Evolutionary conservation across 768 basidiomycete genomes (phyloP).

Genomic region (Boletus pseudopeckii): DNA sequence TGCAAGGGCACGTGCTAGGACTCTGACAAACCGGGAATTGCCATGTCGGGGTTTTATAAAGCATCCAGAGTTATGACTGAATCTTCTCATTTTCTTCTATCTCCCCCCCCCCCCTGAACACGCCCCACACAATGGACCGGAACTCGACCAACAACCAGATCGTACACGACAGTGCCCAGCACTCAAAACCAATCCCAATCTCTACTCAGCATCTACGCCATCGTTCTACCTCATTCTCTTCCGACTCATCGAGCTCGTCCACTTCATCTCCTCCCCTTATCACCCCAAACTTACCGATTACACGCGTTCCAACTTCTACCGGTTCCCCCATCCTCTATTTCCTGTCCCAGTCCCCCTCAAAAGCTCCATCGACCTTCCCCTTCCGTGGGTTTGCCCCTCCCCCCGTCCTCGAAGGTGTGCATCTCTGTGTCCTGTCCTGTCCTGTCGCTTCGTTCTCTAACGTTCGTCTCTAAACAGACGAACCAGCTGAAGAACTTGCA

Average conservation of each 20-base stretch:
- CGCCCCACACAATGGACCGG: constrained; percentile 14
- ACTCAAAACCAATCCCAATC: constrained; percentile 67
- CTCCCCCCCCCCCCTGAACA: constrained; percentile 4
- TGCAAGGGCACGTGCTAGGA: constrained; percentile 18
- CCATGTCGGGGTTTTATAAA: constrained; percentile 30
- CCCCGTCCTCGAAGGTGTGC: constrained; percentile 62
- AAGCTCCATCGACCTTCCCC: constrained; percentile 53
- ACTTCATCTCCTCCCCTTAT: constrained; percentile 50
- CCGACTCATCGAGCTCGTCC: constrained; percentile 52
- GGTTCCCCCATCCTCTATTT: constrained; percentile 73
- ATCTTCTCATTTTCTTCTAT: neutral
- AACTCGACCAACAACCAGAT: neutral
- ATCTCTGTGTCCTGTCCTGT: neutral
- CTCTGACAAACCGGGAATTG: constrained; percentile 18
- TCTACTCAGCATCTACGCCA: constrained; percentile 41
- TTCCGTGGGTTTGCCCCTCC: constrained; percentile 51
- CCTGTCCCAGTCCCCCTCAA: constrained; percentile 56
- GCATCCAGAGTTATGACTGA: neutral
- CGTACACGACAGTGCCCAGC: constrained; percentile 37
- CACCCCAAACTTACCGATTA: constrained; percentile 44
- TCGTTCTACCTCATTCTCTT: constrained; percentile 64
- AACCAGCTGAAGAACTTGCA: constrained; percentile 40
- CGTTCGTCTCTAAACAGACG: constrained; percentile 30
- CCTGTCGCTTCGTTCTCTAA: neutral
- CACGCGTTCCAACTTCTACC: constrained; percentile 50